A percentile compares a stretch with the other conserved stretches of the same genome.
Evolutionary conservation across 352 stramenopile species (phyloP).

Genomic region (Phytophthora lateralis): DNA sequence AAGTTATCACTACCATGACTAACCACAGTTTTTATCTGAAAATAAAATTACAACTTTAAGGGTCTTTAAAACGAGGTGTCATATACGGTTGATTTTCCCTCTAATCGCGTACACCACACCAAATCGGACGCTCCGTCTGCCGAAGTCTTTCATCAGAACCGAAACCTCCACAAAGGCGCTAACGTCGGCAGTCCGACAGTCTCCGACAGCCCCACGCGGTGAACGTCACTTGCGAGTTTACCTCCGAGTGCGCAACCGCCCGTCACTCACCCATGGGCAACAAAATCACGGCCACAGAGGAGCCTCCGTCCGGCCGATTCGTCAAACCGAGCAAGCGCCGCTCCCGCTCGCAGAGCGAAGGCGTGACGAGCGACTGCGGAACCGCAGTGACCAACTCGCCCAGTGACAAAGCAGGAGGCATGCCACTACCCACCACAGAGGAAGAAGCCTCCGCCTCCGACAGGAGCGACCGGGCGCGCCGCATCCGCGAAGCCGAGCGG

Average conservation of each 20-base stretch:
- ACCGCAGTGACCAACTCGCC: slow-evolving; percentile 28
- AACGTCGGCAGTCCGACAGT: slow-evolving; percentile 8
- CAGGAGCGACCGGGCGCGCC: slow-evolving; percentile 31
- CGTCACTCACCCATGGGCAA: slow-evolving; percentile 33
- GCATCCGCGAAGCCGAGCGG: slow-evolving; percentile 64
- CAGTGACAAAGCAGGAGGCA: slow-evolving; percentile 21
- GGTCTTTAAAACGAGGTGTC: slow-evolving; percentile 25
- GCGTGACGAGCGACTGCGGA: slow-evolving; percentile 40
- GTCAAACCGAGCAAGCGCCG: slow-evolving; percentile 22
- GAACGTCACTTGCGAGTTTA: slow-evolving; percentile 29
- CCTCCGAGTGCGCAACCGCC: slow-evolving; percentile 7
- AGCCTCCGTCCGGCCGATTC: slow-evolving; percentile 19
- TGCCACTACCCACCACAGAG: slow-evolving; percentile 22
- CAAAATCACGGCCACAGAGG: slow-evolving; percentile 11
- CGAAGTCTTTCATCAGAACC: slow-evolving; percentile 29
- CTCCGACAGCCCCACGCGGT: slow-evolving; percentile 10
- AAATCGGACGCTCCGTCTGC: slow-evolving; percentile 21
- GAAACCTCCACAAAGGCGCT: neutral
- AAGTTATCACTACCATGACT: neutral
- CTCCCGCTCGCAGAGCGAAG: slow-evolving; percentile 37
- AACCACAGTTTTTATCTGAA: too few species aligned
- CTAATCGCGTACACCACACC: slow-evolving; percentile 25
- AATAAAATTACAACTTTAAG: neutral
- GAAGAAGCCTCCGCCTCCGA: slow-evolving; percentile 25
- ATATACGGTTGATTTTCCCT: slow-evolving; percentile 34